Evolutionary conservation across 257 asterid genomes (phyloP), one percentile per base, ranked within the genome.

Genomic region (Plantago elongata): DNA sequence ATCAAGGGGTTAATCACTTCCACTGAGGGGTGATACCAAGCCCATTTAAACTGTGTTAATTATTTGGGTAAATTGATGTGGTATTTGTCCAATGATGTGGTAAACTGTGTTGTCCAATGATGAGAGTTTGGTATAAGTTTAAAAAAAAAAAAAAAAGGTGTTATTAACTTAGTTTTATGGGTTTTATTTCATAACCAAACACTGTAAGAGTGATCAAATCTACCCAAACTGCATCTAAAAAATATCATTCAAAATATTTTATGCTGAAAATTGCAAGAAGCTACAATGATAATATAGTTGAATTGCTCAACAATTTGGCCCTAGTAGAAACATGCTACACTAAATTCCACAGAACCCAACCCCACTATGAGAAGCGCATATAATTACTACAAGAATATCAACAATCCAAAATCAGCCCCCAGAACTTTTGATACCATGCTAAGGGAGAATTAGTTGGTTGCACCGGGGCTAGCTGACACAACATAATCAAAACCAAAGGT

Each of bases 361-460:
- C 10, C 6, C 10, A 18, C 2, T 22, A 15, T 22, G 29, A 11
- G 43, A 29, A 9, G 59, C 13, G 18, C 17, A 40, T 22, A 61
- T 47, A 27, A 44, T 56, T 45, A 9, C 40, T 47, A 47, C 40
- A 61, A 22, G 46, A 45, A 42, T 43, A 10, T 44, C 51, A 50
- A 14, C 13, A n/a, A 13, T 5, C 56, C 14, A 29, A 51, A 42
- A 45, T 29, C 61, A 29, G 52, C 42, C 37, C 52, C 54, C 18
- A 57, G 12, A 62, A 37, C 49, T 54, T 46, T 38, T 22, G 13
- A 37, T 51, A 22, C 27, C 27, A 34, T 44, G 42, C 66, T 49
- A 61, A 49, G 48, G 52, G 46, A 60, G 58, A 51, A 69, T 34
- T 52, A 38, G 63, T 54, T 55, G 54, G 37, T 27, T 55, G 18